Percentiles rank a stretch among this genome's conserved stretches.
Evolutionary conservation across 306 rosid species (phyloP).

Genomic region (Inga leiocalycina): DNA sequence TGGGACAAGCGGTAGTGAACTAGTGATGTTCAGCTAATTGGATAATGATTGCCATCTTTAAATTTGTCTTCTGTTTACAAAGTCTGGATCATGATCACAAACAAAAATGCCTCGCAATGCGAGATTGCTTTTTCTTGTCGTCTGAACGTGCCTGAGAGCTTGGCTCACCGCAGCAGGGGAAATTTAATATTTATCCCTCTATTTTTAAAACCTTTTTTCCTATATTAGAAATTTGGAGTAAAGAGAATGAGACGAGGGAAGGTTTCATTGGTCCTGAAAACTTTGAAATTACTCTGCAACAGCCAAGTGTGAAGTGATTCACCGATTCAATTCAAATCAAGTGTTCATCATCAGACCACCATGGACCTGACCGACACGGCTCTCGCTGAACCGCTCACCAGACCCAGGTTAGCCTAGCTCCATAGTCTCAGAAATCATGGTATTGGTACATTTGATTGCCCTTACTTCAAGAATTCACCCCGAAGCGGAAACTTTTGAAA

Average conservation of each 20-base stretch:
- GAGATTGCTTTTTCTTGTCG: not conserved
- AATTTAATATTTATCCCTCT: not conserved
- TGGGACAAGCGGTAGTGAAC: conserved; percentile 21
- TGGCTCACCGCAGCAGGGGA: not conserved
- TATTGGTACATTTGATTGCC: not conserved
- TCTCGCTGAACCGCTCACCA: conserved; percentile 8
- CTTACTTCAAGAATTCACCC: conserved; percentile 39
- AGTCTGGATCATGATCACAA: not conserved
- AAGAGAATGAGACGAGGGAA: not conserved
- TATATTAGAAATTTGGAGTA: not conserved
- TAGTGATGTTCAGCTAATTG: not conserved
- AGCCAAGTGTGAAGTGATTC: not conserved
- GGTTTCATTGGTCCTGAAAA: not conserved
- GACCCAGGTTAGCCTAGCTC: conserved; percentile 24
- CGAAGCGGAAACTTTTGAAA: conserved; percentile 24
- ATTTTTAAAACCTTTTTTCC: not conserved
- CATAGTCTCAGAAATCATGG: not conserved
- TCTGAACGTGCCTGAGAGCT: not conserved
- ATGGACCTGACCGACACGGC: conserved; percentile 24
- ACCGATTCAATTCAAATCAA: conserved; percentile 30
- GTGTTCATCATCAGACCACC: not conserved
- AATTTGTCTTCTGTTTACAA: not conserved
- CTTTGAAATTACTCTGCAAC: not conserved
- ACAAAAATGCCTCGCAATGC: not conserved
- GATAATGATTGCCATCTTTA: not conserved